Percentiles rank a stretch among this genome's conserved stretches.
phyloP scores from a whole-genome alignment of 1,139 yeast species.

The Nakaseomyces delphensis region DNA sequence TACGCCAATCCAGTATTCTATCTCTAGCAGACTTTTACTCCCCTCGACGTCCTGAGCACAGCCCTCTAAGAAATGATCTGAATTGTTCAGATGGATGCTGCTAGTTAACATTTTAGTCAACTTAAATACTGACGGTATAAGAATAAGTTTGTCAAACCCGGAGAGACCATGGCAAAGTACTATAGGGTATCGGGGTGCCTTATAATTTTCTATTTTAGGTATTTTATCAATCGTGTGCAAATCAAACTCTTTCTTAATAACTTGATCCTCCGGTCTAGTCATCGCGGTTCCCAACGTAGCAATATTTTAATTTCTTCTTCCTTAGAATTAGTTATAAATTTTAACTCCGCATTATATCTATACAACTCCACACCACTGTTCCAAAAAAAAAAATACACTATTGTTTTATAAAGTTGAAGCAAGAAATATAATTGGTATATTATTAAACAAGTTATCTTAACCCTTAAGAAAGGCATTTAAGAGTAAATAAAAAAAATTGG shows the following conservation, averaged over 20 bases:
- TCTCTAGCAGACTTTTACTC: constrained; percentile 34
- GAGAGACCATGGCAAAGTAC: constrained; percentile 79
- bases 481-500: too few species aligned
- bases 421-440: too few species aligned
- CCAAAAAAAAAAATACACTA: too few species aligned
- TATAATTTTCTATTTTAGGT: constrained; percentile 17
- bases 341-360: too few species aligned
- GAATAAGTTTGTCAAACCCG: constrained; percentile 59
- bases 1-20: constrained; percentile 80
- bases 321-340: too few species aligned
- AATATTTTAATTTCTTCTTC: too few species aligned
- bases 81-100: constrained; percentile 16
- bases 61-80: constrained; percentile 21
- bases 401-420: too few species aligned
- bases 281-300: too few species aligned
- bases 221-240: neutral
- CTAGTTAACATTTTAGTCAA: constrained; percentile 23
- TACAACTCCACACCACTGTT: too few species aligned
- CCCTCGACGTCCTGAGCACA: constrained; percentile 14
- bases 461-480: too few species aligned
- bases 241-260: constrained; percentile 3
- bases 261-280: neutral
- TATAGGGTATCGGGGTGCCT: constrained; percentile 50
- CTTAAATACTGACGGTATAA: constrained; percentile 39
- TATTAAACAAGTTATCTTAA: too few species aligned